Evolutionary conservation across 2,329 filamentous ascomycete species (phyloP), one percentile per base, ranked within the genome.

Genomic region (Fulvia fulva): DNA sequence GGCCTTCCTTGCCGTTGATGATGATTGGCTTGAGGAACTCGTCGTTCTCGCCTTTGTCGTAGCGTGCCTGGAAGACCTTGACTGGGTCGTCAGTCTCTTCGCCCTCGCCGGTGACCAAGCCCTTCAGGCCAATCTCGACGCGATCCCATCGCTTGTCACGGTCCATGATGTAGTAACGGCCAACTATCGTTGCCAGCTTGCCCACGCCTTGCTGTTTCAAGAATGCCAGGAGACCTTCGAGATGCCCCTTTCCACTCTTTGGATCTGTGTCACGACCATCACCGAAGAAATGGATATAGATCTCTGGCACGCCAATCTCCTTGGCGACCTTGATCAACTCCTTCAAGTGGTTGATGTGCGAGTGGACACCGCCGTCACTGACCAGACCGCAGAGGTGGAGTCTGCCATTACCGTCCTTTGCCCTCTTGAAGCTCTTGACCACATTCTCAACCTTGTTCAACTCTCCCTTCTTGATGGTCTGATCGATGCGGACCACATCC

Each of bases 11-110:
- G 68, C 93, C 94, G 65, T 91, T 90, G 61, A 97, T 83, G 70
- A 99, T 91, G 75, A 99, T 97, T 67, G 94, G 94, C 80, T 95
- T 97, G 68, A 99, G 80, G 84, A 99, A 99, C 82, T 99, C 94
- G 73, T 99, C 94, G 59, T 86, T 96, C 81, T 97, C 91, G 56
- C 85, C 87, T 71, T 89, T 87, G 69, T 87, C 87, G 74, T 99
- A 99, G 69, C 90, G 86, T 73, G 90, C 89, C 80, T 90, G 88
- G 75, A 99, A 86, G 14, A 90, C 89, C 74, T 88, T 85, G 60
- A 97, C 86, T 5, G 91, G 90, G 74, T 99, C 94, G 47, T 82
- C 84, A 75, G 86, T 89, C 60, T 87, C 84, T 76, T 97, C 91
- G 59, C 94, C 94, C 76, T 97, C 90, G 60, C 94, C 93, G 12